Evolutionary conservation across 306 rosid genomes (phyloP), one percentile per base, ranked within the genome.

Genomic region (Pyrus communis): DNA sequence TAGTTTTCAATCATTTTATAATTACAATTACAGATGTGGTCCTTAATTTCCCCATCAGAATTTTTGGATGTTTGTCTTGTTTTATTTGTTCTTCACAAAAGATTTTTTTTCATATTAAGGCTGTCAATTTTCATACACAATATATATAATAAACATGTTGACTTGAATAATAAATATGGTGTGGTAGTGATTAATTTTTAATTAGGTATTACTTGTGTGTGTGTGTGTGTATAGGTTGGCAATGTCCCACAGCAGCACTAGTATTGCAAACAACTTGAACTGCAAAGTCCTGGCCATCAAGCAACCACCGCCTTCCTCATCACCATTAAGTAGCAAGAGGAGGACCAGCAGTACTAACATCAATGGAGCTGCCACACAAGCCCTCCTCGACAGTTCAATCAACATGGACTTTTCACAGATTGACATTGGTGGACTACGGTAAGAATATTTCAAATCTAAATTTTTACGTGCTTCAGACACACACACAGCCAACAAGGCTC

Each of bases 281-380:
- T 94, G 97, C 88, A 92, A 93, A 83, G 88, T 94, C 54, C 84
- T 94, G 67, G 98, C 92, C 67, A 86, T 93, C 81, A 91, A 85
- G 73, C 95, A 88, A 74, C 84, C 91, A 65, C 73, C 42, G 1
- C 68, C 38, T 7, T 17, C 66, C 23, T 70, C 86, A 4, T 72
- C 87, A 10, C 75, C 82, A 63, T 12, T 38, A 51, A 79, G 79
- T 65, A 63, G 80, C 69, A 75, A 35, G 77, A 58, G 79, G 38
- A 80, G 77, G 69, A 14, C 68, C 58, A 9, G 67, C 7, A 11
- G 22, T n/a, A 3, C 5, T 58, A 58, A n/a, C 22, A 58, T 30
- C 54, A 10, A 22, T 28, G 25, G 27, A 18, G 25, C 71, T 46
- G 62, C 81, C 69, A 75, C 68, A 27, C 73, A 80, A 31, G 79